Percentiles rank a stretch among this genome's conserved stretches.
phyloP scores from a whole-genome alignment of 2,329 filamentous ascomycete species.

The Hortaea sp. region DNA sequence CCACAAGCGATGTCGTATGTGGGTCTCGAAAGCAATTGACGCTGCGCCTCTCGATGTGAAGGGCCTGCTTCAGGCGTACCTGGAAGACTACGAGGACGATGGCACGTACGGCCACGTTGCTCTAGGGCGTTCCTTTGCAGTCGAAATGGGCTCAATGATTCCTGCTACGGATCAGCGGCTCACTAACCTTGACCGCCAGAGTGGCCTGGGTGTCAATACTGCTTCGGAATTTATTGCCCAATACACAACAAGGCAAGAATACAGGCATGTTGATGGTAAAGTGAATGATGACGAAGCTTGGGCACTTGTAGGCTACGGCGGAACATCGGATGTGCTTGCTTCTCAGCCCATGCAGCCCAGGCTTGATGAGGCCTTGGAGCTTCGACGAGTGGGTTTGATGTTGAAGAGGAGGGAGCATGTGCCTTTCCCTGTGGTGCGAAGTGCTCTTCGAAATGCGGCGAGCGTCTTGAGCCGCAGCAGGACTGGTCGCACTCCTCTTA shows the following conservation, averaged over 20 bases:
- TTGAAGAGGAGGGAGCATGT: constrained; percentile 60
- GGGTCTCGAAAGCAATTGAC: constrained; percentile 72
- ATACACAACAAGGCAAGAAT: constrained; percentile 93
- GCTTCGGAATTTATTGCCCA: constrained; percentile 94
- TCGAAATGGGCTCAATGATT: constrained; percentile 83
- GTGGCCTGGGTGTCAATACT: constrained; percentile 70
- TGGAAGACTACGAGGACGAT: constrained; percentile 90
- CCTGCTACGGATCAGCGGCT: constrained; percentile 79
- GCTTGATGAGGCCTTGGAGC: constrained; percentile 43
- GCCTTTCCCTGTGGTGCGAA: constrained; percentile 63
- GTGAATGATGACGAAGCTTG: constrained; percentile 16
- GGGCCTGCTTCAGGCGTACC: constrained; percentile 86
- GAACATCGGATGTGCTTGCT: background rate
- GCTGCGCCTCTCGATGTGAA: constrained; percentile 89
- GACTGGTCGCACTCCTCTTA: constrained; percentile 65
- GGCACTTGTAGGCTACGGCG: constrained; percentile 13
- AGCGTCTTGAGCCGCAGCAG: constrained; percentile 72
- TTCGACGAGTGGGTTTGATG: constrained; percentile 63
- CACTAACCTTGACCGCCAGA: constrained; percentile 66
- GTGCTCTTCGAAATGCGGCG: constrained; percentile 74
- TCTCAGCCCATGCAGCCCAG: constrained; percentile 13
- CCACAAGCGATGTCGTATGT: constrained; percentile 64
- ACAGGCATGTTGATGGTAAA: constrained; percentile 68
- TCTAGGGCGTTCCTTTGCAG: constrained; percentile 82
- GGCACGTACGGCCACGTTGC: constrained; percentile 85